These are phyloP conservation scores for Sporisorium scitamineum DNA, from an alignment of 1,284 basidiomycete species.

Conservation along the genomic window DNA sequence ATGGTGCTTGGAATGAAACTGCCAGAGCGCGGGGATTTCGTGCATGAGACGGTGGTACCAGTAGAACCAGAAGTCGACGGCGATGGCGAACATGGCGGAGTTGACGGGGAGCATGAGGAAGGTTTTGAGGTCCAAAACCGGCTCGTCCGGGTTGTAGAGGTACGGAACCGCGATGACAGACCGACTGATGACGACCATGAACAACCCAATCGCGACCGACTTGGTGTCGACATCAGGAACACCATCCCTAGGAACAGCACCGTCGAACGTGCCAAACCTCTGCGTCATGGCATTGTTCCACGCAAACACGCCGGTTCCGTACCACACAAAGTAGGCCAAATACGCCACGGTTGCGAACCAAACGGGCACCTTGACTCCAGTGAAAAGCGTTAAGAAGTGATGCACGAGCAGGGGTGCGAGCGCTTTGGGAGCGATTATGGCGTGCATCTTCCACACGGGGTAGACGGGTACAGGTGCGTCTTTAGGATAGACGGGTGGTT, in stretches of 20 bases:
- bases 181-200: constrained; percentile 34
- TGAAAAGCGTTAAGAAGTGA: constrained; percentile 18
- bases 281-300: constrained; percentile 35
- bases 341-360: constrained; percentile 21
- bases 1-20: constrained; percentile 55
- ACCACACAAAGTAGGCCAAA: constrained; percentile 32
- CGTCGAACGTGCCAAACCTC: constrained; percentile 62
- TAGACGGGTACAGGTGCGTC: constrained; percentile 42
- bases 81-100: constrained; percentile 35
- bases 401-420: constrained; percentile 41
- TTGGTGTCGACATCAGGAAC: constrained; percentile 47
- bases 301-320: constrained; percentile 10
- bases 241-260: constrained; percentile 42
- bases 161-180: constrained; percentile 33
- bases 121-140: constrained; percentile 20
- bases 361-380: constrained; percentile 35
- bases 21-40: constrained; percentile 51
- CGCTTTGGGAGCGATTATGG: constrained; percentile 28
- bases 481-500: constrained; percentile 29
- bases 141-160: constrained; percentile 31
- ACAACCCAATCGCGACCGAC: constrained; percentile 33
- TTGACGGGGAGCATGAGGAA: constrained; percentile 41
- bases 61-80: constrained; percentile 64
- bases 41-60: constrained; percentile 63
- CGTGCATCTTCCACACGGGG: constrained; percentile 48